Evolutionary conservation across 1,139 yeast species (phyloP), one percentile per base, ranked within the genome.

Genomic region (Scheffersomyces cryptocercus): DNA sequence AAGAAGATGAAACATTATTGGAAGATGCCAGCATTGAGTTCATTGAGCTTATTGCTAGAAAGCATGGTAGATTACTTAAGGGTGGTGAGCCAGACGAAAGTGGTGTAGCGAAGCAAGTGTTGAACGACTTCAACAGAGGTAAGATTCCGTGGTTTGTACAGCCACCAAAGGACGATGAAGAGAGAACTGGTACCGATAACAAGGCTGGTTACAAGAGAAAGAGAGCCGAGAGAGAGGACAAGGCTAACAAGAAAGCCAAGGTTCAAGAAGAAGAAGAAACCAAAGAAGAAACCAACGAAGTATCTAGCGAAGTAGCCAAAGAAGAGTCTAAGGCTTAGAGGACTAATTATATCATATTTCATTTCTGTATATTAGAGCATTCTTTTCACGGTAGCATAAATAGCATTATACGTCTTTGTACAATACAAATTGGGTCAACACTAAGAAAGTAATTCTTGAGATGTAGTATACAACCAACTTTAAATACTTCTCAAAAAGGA

Each of bases 71-170:
- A 64, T 76, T 93, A 53, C 73, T 93, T 56, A 93, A 93, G 68
- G 99, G 99, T 48, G 99, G 98, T 54, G 99, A 93, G 68, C 96
- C 98, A 1, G 98, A 93, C 67, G 97, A 91, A 68, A 77, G 85
- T 53, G 95, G 97, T 56, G 91, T 93, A 45, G 84, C 99, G 40
- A 93, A 90, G 65, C 85, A 86, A 61, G 85, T 93, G 29, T 78
- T 93, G 62, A 90, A 88, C 58, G 99, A 93, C 65, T 93, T 93
- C 73, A 93, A 89, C 69, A 81, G 99, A 67, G 99, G 99, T 48
- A 89, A 90, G 62, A 90, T 93, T 45, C 99, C 99, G 20, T 93
- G 99, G 99, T 93, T 93, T 64, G 89, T 89, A 29, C 83, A 95
- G 30, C 98, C 99, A 37, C 98, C 98, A 33, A 78, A 82, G 59